Evolutionary conservation across 2,329 filamentous ascomycete species (phyloP).

Genomic region (Tolypocladium endophyticum): DNA sequence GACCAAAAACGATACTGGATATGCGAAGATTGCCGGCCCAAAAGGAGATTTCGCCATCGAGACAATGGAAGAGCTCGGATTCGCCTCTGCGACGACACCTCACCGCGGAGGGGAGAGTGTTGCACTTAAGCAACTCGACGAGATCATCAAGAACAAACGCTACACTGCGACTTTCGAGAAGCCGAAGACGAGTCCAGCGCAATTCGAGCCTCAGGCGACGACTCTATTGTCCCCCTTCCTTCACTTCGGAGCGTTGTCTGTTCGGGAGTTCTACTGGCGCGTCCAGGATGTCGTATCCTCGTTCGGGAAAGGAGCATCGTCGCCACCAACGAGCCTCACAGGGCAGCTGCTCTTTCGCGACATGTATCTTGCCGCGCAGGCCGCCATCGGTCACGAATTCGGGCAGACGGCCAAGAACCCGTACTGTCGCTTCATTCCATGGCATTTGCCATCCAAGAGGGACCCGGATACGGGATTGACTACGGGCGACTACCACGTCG

Average conservation of each 20-base stretch:
- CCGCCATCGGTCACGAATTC: slow-evolving; percentile 53
- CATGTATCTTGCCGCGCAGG: slow-evolving; percentile 76
- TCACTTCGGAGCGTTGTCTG: slow-evolving; percentile 64
- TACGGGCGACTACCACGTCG: slow-evolving; percentile 53
- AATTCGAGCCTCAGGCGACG: slow-evolving; percentile 61
- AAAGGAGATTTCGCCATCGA: slow-evolving; percentile 60
- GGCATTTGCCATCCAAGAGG: slow-evolving; percentile 59
- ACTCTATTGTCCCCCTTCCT: slow-evolving; percentile 63
- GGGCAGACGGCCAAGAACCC: slow-evolving; percentile 55
- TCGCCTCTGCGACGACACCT: slow-evolving; percentile 52
- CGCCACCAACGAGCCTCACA: slow-evolving; percentile 56
- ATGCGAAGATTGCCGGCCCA: slow-evolving; percentile 53
- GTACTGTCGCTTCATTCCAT: slow-evolving; percentile 64
- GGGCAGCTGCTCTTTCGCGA: slow-evolving; percentile 70
- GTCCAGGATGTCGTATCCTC: slow-evolving; percentile 50
- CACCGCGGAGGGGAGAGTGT: slow-evolving; percentile 62
- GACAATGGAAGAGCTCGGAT: slow-evolving; percentile 60
- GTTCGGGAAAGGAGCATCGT: slow-evolving; percentile 45
- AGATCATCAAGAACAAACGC: slow-evolving; percentile 49
- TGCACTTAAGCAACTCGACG: slow-evolving; percentile 46
- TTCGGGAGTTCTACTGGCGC: slow-evolving; percentile 63
- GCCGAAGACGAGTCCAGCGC: slow-evolving; percentile 63
- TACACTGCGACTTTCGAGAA: slow-evolving; percentile 69
- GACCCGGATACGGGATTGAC: slow-evolving; percentile 31
- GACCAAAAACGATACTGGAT: slow-evolving; percentile 43